Conservation (phyloP, 495 filamentous ascomycete species). For the Aspergillus cristatus region DNA sequence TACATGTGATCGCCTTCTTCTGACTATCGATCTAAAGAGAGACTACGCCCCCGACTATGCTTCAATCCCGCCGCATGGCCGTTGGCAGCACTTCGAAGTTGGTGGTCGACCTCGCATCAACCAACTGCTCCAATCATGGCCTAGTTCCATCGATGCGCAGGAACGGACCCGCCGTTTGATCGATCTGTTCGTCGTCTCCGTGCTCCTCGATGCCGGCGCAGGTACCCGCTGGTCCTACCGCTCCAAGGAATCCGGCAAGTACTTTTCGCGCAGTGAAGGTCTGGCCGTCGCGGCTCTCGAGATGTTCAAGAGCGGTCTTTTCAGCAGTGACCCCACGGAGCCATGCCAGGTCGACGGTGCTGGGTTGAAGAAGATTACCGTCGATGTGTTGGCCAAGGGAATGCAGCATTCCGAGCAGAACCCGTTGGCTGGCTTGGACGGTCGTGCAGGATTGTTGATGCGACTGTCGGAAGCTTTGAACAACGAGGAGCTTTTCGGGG, state of each 20-base stretch:
- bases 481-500: slow-evolving; percentile 78
- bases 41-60: slow-evolving; percentile 83
- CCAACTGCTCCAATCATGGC: slow-evolving; percentile 57
- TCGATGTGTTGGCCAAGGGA: slow-evolving; percentile 64
- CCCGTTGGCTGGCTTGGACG: slow-evolving; percentile 79
- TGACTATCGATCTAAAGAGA: slow-evolving; percentile 45
- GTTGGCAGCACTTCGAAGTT: slow-evolving; percentile 66
- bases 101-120: slow-evolving; percentile 59
- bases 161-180: slow-evolving; percentile 57
- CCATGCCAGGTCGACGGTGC: slow-evolving; percentile 83
- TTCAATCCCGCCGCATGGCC: slow-evolving; percentile 63
- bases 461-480: slow-evolving; percentile 68
- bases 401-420: slow-evolving; percentile 78
- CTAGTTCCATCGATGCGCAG: slow-evolving; percentile 48
- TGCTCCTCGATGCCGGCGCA: slow-evolving; percentile 59
- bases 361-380: slow-evolving; percentile 66
- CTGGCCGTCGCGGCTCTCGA: slow-evolving; percentile 89
- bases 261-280: slow-evolving; percentile 82
- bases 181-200: slow-evolving; percentile 60
- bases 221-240: slow-evolving; percentile 70
- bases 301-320: slow-evolving; percentile 95
- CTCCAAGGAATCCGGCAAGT: slow-evolving; percentile 77
- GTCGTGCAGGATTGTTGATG: slow-evolving; percentile 71
- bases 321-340: slow-evolving; percentile 72
- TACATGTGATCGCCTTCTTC: not conserved